Conservation (phyloP, 1,139 yeast genomes). For the Magnusiomyces magnusii region DNA sequence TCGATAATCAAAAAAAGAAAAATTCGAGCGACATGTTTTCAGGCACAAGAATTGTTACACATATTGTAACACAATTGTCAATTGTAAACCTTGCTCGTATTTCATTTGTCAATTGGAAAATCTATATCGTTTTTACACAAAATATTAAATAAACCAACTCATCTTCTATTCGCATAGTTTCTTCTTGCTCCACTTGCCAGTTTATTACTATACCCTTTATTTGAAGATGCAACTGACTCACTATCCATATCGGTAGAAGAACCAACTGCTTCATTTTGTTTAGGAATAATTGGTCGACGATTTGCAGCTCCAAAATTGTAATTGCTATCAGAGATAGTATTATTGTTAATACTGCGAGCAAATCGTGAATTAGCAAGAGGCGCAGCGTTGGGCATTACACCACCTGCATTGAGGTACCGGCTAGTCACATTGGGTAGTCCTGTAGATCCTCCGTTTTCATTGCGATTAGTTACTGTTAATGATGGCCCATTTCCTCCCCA, state of each 20-base stretch:
- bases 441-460: background rate
- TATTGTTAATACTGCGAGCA: background rate
- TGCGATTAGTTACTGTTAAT: background rate
- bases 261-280: background rate
- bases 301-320: background rate
- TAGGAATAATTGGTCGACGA: background rate
- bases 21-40: background rate
- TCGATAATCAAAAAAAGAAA: background rate
- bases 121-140: too few species aligned
- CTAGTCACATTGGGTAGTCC: conserved; percentile 1
- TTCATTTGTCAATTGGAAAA: too few species aligned
- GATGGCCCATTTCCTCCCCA: background rate
- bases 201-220: background rate
- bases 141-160: background rate
- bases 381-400: background rate
- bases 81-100: background rate
- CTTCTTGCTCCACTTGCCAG: background rate
- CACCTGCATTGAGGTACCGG: conserved; percentile 4
- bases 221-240: background rate
- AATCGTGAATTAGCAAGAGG: background rate
- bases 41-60: background rate
- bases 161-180: background rate
- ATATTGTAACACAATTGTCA: background rate
- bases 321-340: background rate
- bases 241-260: background rate